A percentile compares a stretch with the other conserved stretches of the same genome.
These are phyloP conservation scores for Acacia melanoxylon DNA, from an alignment of 306 rosid species.

Conservation along the genomic window DNA sequence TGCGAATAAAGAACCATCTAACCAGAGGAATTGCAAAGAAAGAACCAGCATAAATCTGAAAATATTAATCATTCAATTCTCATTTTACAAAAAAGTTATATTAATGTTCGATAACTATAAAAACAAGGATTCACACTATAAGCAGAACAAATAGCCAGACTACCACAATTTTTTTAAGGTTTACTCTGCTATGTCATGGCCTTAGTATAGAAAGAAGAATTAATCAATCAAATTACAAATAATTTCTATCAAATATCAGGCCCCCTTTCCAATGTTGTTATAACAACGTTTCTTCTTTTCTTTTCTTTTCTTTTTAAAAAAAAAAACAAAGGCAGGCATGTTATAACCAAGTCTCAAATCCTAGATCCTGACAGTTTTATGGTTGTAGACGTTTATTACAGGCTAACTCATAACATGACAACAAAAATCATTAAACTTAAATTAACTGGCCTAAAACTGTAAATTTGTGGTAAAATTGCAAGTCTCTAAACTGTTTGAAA, in stretches of 20 bases:
- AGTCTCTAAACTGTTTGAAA: not conserved
- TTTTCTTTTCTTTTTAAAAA: too few species aligned
- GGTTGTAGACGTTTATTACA: too few species aligned
- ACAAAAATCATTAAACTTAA: too few species aligned
- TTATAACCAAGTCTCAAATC: too few species aligned
- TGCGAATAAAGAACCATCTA: constrained; percentile 72
- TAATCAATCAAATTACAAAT: not conserved
- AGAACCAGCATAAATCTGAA: constrained; percentile 96
- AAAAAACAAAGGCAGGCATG: too few species aligned
- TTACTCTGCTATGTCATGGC: constrained; percentile 13
- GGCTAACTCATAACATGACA: too few species aligned
- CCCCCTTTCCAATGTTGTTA: not conserved
- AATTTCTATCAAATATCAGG: not conserved
- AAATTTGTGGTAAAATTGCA: not conserved
- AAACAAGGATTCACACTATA: constrained; percentile 17
- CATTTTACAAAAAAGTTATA: constrained; percentile 18
- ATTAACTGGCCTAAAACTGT: too few species aligned
- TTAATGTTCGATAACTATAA: constrained; percentile 1
- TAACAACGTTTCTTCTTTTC: too few species aligned
- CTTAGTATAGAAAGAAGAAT: constrained; percentile 14
- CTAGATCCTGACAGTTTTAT: too few species aligned
- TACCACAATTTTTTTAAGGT: not conserved
- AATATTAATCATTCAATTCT: constrained; percentile 26
- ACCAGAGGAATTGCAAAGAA: constrained; percentile 95
- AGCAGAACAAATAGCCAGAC: constrained; percentile 17